Conservation (phyloP, 2,329 filamentous ascomycete genomes). For the Colletotrichum caudatum region DNA sequence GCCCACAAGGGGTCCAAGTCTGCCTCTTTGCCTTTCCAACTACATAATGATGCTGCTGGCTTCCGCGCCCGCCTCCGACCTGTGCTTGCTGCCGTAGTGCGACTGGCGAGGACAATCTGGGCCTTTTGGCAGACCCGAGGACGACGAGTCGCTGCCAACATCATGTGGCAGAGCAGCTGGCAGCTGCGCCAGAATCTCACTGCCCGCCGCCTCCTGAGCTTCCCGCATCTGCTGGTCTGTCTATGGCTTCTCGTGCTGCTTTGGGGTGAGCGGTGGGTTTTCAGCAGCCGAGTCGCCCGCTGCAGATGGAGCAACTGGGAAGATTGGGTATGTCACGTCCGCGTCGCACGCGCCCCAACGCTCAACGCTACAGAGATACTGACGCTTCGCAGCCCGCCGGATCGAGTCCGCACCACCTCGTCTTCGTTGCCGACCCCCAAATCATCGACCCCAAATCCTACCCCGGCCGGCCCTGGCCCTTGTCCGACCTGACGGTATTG, state of each 20-base stretch:
- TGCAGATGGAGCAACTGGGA: conserved; percentile 94
- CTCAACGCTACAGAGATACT: conserved; percentile 4
- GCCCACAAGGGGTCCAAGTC: conserved; percentile 36
- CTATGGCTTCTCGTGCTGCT: conserved; percentile 83
- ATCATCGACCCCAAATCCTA: conserved; percentile 96
- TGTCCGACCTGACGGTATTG: conserved; percentile 64
- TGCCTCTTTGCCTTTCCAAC: conserved; percentile 31
- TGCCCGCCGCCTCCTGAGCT: conserved; percentile 65
- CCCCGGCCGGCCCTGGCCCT: conserved; percentile 77
- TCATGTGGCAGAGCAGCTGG: conserved; percentile 31
- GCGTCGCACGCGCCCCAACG: neutral
- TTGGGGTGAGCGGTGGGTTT: conserved; percentile 87
- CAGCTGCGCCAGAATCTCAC: conserved; percentile 61
- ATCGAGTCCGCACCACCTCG: conserved; percentile 84
- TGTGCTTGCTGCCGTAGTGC: conserved; percentile 19
- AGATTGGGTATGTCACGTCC: conserved; percentile 76
- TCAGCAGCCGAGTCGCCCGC: conserved; percentile 74
- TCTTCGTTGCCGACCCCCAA: conserved; percentile 91
- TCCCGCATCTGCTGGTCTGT: conserved; percentile 75
- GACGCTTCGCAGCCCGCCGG: conserved; percentile 71
- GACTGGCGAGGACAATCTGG: conserved; percentile 29
- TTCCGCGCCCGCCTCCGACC: conserved; percentile 41
- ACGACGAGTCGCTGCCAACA: conserved; percentile 30
- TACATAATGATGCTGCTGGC: conserved; percentile 42
- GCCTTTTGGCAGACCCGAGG: conserved; percentile 38